Evolutionary conservation across 495 filamentous ascomycete species (phyloP), one percentile per base, ranked within the genome.

Genomic region (Penicillium bovifimosum): DNA sequence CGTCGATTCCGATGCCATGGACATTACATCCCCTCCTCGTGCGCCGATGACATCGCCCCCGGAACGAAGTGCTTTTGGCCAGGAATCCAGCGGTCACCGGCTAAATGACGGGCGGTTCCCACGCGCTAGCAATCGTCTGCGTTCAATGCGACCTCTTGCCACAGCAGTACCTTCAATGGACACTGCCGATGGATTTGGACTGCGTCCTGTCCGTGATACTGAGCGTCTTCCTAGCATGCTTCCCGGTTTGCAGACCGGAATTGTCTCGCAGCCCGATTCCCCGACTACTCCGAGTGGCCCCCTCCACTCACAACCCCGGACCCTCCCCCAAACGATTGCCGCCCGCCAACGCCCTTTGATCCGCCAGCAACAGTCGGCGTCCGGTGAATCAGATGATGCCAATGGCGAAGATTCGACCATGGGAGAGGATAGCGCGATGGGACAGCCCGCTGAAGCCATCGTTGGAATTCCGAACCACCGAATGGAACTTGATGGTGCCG

Each of bases 181-280:
- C 61, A 72, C 80, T 9, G 69, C 78, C 26, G 88, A 92, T 65
- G 82, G 81, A 9, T 91, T 95, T 65, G 80, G 82, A 53, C 63
- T 90, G 42, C 81, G 90, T 16, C 88, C 89, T 13, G 85, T 96
- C 28, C 86, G 91, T 50, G 91, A 96, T 63, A 77, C 80, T 33
- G 92, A 96, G 59, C 84, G 92, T 43, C 78, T 96, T 14, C 87
- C 87, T 10, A 92, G 88, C 50, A 93, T 95, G 82, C 70, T 89
- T 28, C 85, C 90, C 2, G 80, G 84, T 7, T 69, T 88, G 41
- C 82, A 88, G 41, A 76, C 81, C 2, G 84, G 85, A 17, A 73
- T 90, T 45, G 79, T 83, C 20, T 96, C 93, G 7, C 93, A 96
- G 61, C 93, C 93, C 1, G 87, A 90, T 47, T 96, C 92, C 9